Evolutionary conservation across 163 green algal genomes (phyloP).

Genomic region (Scenedesmus sp.): DNA sequence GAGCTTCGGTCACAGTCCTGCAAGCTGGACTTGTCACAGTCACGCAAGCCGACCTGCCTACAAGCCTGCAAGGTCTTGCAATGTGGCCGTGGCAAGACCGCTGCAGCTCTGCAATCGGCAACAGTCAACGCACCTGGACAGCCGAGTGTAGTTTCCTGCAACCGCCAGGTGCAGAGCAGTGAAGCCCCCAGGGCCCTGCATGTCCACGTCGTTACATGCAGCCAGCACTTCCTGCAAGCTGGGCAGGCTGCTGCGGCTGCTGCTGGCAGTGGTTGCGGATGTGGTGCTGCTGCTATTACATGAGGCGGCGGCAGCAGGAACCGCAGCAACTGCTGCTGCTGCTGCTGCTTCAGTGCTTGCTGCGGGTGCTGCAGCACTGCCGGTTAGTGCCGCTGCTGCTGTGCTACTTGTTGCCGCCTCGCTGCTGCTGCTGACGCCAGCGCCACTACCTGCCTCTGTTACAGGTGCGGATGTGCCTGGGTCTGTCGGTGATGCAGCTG

Average conservation of each 20-base stretch:
- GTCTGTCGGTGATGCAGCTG: not conserved
- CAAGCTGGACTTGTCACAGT: no score
- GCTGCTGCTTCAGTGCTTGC: not conserved
- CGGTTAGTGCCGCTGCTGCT: not conserved
- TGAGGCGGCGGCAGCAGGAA: not conserved
- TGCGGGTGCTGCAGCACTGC: not conserved
- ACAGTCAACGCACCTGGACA: not conserved
- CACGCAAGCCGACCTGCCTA: no score
- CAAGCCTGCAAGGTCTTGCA: no score
- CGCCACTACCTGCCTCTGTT: not conserved
- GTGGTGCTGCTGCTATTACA: not conserved
- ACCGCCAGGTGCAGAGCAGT: constrained; percentile 33
- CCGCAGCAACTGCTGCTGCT: not conserved
- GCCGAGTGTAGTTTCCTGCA: not conserved
- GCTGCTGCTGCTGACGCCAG: not conserved
- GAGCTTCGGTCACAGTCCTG: not conserved
- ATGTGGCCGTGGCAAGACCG: not conserved
- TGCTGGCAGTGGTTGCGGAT: not conserved
- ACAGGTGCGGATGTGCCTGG: not conserved
- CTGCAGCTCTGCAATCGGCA: not conserved
- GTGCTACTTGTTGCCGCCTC: not conserved
- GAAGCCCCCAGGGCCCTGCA: constrained; percentile 12
- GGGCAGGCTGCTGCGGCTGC: constrained; percentile 19
- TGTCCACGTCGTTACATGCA: not conserved
- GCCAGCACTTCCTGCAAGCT: not conserved